A percentile compares a stretch with the other conserved stretches of the same genome.
phyloP scores from a whole-genome alignment of 2,329 filamentous ascomycete genomes.

The Sphaerostilbella broomeana region DNA sequence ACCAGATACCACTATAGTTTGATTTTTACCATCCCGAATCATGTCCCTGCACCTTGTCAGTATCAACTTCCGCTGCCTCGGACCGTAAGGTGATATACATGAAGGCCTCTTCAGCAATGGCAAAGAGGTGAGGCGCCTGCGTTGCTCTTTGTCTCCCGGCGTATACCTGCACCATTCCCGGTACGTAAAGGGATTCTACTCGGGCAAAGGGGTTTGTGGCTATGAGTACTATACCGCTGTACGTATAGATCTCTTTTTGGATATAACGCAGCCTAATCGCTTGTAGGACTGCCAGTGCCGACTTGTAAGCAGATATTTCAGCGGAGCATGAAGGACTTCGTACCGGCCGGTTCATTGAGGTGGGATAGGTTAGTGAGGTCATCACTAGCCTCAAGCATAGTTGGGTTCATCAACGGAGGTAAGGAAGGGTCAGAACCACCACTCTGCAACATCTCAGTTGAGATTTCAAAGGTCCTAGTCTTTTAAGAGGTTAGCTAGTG shows the following conservation, averaged over 20 bases:
- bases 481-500: slow-evolving; percentile 30
- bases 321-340: slow-evolving; percentile 8
- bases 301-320: slow-evolving; percentile 19
- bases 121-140: slow-evolving; percentile 95
- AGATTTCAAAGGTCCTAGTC: slow-evolving; percentile 75
- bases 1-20: slow-evolving; percentile 98
- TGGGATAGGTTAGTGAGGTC: slow-evolving; percentile 96
- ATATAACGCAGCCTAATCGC: slow-evolving; percentile 94
- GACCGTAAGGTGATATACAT: slow-evolving; percentile 64
- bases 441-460: slow-evolving; percentile 66
- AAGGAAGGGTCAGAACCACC: slow-evolving; percentile 65
- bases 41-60: slow-evolving; percentile 68
- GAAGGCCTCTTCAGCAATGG: slow-evolving; percentile 97
- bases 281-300: slow-evolving; percentile 65
- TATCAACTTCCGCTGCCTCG: slow-evolving; percentile 6
- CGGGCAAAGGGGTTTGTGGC: slow-evolving; percentile 96
- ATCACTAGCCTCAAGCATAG: slow-evolving; percentile 97
- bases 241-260: slow-evolving; percentile 99
- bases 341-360: slow-evolving; percentile 96
- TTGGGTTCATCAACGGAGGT: slow-evolving; percentile 93
- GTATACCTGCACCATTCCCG: slow-evolving; percentile 99
- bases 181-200: slow-evolving; percentile 96
- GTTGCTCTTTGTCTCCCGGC: slow-evolving; percentile 94
- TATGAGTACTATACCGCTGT: slow-evolving; percentile 97
- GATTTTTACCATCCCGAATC: slow-evolving; percentile 90